Evolutionary conservation across 108 stramenopile genomes (phyloP), one percentile per base, ranked within the genome.

Genomic region (Stephanodiscus triporus): DNA sequence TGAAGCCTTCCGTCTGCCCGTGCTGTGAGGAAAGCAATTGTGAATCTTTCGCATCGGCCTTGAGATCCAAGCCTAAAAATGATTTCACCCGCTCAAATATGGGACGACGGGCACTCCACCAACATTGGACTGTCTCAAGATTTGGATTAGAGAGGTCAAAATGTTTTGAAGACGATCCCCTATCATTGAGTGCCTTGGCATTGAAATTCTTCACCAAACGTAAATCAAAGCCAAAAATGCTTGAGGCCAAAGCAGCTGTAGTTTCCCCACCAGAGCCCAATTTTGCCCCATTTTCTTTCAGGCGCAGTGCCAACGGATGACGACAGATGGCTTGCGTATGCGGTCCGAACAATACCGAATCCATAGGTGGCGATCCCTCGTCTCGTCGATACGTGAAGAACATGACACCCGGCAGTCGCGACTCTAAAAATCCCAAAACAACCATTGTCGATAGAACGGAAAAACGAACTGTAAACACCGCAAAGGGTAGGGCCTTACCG

Each of bases 381-480:
- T 91, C 87, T 26, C 87, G 69, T 48, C 81, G 82, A 73, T 94
- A 94, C 2, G 75, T 84, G 53, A 88, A 71, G 60, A 94, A 90
- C 26, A 87, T 84, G 40, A 94, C 81, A 9, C 93, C 93, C 26
- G 89, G 88, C 4, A 94, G 72, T 26, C 89, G 72, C 57, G 85
- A 86, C 68, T 94, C 93, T n/a, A 94, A 45, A 67, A 91, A 91
- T 43, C 90, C 85, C 64, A 94, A 72, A 2, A 87, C 90, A 37
- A 89, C 89, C 66, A 84, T 86, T 5, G 93, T 91, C 9, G 93
- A 89, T 47, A 79, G 50, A 9, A 89, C 89, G 6, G 93, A 87
- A 67, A 91, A 91, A 58, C 82, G 65, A 6, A 89, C 78, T 34
- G 86, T 88, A 73, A 90, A 91, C 2, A 89, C 64, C 9, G 87